Percentiles rank a stretch among this genome's conserved stretches.
phyloP scores from a whole-genome alignment of 1,284 basidiomycete genomes.

The Sporisorium sorghi region DNA sequence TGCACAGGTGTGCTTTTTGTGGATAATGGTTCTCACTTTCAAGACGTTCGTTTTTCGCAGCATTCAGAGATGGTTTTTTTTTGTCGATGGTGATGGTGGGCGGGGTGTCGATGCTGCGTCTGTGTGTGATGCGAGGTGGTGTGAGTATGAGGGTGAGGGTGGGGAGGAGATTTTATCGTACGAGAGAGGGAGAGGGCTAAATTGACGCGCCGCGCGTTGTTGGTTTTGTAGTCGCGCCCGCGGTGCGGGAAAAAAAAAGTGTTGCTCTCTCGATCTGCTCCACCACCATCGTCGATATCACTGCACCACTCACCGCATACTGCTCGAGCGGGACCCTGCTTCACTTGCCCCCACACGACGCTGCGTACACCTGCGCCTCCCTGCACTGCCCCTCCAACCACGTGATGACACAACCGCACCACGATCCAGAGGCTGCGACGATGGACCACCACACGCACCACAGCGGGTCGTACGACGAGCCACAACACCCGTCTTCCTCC shows the following conservation, averaged over 20 bases:
- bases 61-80: too few species aligned
- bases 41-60: not conserved
- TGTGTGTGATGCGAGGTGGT: not conserved
- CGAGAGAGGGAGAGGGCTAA: not conserved
- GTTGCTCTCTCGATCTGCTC: not conserved
- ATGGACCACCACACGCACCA: not conserved
- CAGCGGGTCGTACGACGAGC: not conserved
- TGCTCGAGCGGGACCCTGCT: too few species aligned
- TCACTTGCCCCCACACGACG: too few species aligned
- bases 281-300: not conserved
- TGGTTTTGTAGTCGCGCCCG: not conserved
- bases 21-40: not conserved
- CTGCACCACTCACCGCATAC: not conserved
- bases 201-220: too few species aligned
- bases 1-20: not conserved
- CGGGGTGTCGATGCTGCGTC: too few species aligned
- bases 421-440: too few species aligned
- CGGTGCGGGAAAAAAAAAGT: not conserved
- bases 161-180: constrained; percentile 4
- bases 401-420: too few species aligned
- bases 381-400: too few species aligned
- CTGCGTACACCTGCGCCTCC: too few species aligned
- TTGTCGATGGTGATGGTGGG: too few species aligned
- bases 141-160: not conserved
- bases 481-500: not conserved